A percentile compares a stretch with the other conserved stretches of the same genome.
Evolutionary conservation across 1,284 basidiomycete species (phyloP).

Genomic region (Hortiboletus rubellus): DNA sequence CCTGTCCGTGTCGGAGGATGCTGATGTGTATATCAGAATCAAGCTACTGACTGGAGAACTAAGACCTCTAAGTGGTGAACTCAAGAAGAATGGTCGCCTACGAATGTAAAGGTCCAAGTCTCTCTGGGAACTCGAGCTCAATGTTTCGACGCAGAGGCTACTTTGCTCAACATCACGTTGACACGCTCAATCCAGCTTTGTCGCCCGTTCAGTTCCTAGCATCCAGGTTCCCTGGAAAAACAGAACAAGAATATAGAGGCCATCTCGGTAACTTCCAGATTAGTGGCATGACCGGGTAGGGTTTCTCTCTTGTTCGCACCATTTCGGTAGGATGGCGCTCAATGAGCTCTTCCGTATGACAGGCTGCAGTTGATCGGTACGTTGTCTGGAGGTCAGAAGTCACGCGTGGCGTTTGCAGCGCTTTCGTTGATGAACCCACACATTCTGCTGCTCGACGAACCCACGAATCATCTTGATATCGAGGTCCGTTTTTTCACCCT

Average conservation of each 20-base stretch:
- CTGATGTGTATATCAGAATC: constrained; percentile 54
- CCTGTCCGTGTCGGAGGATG: background rate
- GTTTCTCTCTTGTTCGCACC: background rate
- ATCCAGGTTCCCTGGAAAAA: constrained; percentile 89
- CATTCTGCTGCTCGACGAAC: constrained; percentile 90
- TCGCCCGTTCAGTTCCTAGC: constrained; percentile 93
- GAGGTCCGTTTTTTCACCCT: constrained; percentile 48
- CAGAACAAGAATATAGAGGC: constrained; percentile 93
- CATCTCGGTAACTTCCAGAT: constrained; percentile 99
- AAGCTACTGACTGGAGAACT: constrained; percentile 94
- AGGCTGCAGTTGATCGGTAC: constrained; percentile 81
- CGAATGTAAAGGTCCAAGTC: constrained; percentile 61
- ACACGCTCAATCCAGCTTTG: constrained; percentile 84
- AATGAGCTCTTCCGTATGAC: background rate
- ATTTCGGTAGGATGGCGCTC: background rate
- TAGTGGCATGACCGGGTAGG: constrained; percentile 88
- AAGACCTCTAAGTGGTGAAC: constrained; percentile 76
- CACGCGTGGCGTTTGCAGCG: constrained; percentile 93
- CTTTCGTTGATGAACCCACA: constrained; percentile 88
- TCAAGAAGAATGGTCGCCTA: constrained; percentile 88
- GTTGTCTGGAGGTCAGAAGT: constrained; percentile 96
- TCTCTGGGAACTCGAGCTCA: background rate
- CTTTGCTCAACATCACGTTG: constrained; percentile 98
- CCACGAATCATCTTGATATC: constrained; percentile 97
- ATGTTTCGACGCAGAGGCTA: constrained; percentile 59